Conservation (phyloP, 2,329 filamentous ascomycete genomes). For the Aureobasidium sp. region DNA sequence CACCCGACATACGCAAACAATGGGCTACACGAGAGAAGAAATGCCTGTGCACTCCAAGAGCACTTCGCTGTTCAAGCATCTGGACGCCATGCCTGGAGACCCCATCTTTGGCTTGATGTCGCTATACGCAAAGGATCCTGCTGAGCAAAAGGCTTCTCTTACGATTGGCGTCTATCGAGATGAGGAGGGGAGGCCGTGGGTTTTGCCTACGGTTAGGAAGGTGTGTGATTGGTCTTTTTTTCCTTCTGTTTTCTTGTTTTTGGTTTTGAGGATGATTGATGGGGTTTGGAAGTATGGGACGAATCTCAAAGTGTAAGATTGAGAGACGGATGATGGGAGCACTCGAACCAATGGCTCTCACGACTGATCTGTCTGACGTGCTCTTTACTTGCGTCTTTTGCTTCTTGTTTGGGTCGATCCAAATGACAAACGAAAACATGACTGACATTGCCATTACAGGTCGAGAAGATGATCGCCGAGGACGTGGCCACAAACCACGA, state of each 20-base stretch:
- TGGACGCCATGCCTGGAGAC: slow-evolving; percentile 31
- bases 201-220: slow-evolving; percentile 87
- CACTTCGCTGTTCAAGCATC: background rate
- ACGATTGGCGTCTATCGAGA: slow-evolving; percentile 88
- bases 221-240: background rate
- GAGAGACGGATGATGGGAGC: too few species aligned
- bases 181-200: slow-evolving; percentile 86
- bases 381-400: too few species aligned
- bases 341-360: background rate
- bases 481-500: slow-evolving; percentile 49
- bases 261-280: too few species aligned
- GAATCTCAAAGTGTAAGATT: background rate
- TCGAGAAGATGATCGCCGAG: slow-evolving; percentile 63
- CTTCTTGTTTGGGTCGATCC: background rate
- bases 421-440: slow-evolving; percentile 37
- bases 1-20: background rate
- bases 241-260: background rate
- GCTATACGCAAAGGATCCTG: slow-evolving; percentile 67
- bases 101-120: slow-evolving; percentile 81
- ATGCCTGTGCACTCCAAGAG: background rate
- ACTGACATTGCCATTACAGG: slow-evolving; percentile 71
- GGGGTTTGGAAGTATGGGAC: background rate
- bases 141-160: slow-evolving; percentile 72
- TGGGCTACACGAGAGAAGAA: slow-evolving; percentile 9
- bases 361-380: too few species aligned